Evolutionary conservation across 2,329 filamentous ascomycete species (phyloP), one percentile per base, ranked within the genome.

Genomic region (Nothomitra cinnamomea): DNA sequence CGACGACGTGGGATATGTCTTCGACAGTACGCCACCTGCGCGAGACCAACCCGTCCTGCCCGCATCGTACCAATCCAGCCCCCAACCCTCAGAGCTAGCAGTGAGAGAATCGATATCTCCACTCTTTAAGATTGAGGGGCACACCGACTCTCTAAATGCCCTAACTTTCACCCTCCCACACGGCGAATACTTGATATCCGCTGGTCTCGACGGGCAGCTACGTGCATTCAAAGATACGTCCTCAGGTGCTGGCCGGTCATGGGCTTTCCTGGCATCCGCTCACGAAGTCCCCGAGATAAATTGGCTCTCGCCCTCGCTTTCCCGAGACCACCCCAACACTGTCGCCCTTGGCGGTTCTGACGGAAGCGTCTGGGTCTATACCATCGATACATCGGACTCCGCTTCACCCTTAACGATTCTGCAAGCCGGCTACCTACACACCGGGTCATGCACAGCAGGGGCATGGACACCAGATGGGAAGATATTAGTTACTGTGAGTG

Each of bases 261-360:
- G 78, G 78, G 72, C 75, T 45, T 84, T 85, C 62, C 67, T 94
- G 7, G 85, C 77, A 54, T 85, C 92, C 63, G 78, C 81, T 2
- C 84, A 88, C 62, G 92, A 98, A 66, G 90, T 95, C 8, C 85
- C 94, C 61, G 90, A 96, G 69, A 83, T 98, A 63, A 94, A 92
- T 72, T 98, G 90, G 89, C 69, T 96, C 35, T 69, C 74, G 1
- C 70, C 87, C 0, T 94, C 86, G 64, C 88, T 89, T 1, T 74
- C 82, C 57, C 67, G 80, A 12, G 70, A 73, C 4, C 79, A 86
- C 64, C 78, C 83, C 56, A 94, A 95, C 69, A 81, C 87, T 7
- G 65, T 98, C 57, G 92, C 92, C 0, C 71, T 98, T 6, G 92
- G 92, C 55, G 88, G 88, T 35, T 85, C 78, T 36, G 89, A 98